phyloP scores from a whole-genome alignment of 495 filamentous ascomycete genomes.

The Aspergillus mulundensis region DNA sequence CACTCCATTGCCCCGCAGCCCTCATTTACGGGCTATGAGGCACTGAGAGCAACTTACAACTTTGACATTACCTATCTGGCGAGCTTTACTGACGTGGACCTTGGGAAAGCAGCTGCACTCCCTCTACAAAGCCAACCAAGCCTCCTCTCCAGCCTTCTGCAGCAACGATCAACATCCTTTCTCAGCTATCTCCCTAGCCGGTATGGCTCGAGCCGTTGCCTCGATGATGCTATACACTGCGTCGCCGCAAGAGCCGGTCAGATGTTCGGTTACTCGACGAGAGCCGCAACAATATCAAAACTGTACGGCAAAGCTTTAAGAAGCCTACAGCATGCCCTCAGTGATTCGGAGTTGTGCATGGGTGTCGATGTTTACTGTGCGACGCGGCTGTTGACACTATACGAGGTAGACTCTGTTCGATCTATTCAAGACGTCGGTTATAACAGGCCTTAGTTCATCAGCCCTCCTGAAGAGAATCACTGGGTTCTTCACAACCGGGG shows the following conservation, averaged over 20 bases:
- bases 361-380: conserved; percentile 9
- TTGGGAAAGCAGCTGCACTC: neutral
- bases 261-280: conserved; percentile 6
- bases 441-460: neutral
- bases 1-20: neutral
- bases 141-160: conserved; percentile 4
- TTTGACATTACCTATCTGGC: conserved; percentile 10
- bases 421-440: neutral
- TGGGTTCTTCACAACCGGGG: conserved; percentile 12
- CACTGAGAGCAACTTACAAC: conserved; percentile 2
- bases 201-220: conserved; percentile 5
- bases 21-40: conserved; percentile 7
- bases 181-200: conserved; percentile 10
- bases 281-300: neutral
- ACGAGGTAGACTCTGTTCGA: conserved; percentile 1
- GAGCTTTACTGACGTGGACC: conserved; percentile 10
- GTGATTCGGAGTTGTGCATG: neutral
- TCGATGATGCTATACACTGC: conserved; percentile 13
- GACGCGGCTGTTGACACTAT: conserved; percentile 5
- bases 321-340: neutral
- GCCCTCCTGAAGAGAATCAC: conserved; percentile 6
- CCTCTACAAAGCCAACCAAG: conserved; percentile 3
- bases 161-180: conserved; percentile 4
- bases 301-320: conserved; percentile 7
- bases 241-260: conserved; percentile 6